Evolutionary conservation across 257 asterid species (phyloP).

Genomic region (Solanum megistacrolobum): DNA sequence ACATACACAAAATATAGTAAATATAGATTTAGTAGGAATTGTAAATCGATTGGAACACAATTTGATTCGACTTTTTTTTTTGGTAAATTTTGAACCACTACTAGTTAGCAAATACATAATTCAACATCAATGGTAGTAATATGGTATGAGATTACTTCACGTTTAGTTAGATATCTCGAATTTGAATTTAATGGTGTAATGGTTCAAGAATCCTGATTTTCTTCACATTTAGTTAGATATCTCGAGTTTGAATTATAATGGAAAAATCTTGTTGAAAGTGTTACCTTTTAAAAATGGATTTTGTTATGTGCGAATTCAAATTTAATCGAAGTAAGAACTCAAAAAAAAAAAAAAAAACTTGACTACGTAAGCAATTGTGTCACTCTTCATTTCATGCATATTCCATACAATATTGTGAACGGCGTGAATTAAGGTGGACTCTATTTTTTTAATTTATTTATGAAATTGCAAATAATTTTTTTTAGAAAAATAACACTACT

Average conservation of each 20-base stretch:
- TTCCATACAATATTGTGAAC: neutral
- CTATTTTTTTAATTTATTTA: too few species aligned
- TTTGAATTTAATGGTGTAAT: too few species aligned
- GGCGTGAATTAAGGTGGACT: neutral
- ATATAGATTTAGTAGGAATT: neutral
- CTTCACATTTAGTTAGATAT: neutral
- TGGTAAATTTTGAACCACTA: neutral
- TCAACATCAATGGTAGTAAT: neutral
- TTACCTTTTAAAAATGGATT: accelerated
- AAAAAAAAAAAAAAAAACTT: neutral
- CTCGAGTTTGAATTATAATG: neutral
- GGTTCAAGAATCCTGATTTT: accelerated
- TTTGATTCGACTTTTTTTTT: too few species aligned
- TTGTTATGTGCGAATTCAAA: accelerated
- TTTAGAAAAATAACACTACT: neutral
- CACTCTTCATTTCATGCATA: neutral
- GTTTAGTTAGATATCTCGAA: too few species aligned
- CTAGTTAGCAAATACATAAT: neutral
- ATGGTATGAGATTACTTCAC: neutral
- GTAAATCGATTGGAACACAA: neutral
- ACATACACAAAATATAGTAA: too few species aligned
- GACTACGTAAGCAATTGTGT: neutral
- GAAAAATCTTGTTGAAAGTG: neutral
- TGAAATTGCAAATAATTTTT: neutral
- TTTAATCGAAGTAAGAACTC: neutral